phyloP scores from a whole-genome alignment of 2,329 filamentous ascomycete genomes.

The Ophiocordyceps camponoti-leonardi region DNA sequence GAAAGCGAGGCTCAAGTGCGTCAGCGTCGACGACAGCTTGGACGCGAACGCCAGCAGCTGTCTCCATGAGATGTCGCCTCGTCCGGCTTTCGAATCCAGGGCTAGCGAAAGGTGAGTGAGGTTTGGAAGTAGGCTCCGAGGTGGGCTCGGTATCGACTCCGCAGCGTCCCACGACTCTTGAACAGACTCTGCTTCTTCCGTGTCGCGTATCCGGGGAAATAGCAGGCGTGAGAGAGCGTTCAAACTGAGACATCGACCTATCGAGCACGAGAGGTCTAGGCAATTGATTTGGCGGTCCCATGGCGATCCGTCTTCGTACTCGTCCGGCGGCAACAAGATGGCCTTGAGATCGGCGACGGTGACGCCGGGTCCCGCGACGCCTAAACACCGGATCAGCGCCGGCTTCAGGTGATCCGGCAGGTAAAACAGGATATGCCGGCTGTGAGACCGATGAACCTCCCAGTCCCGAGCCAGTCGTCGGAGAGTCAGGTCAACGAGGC shows the following conservation, averaged over 20 bases:
- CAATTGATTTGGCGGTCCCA: conserved; percentile 22
- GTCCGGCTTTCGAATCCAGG: conserved; percentile 15
- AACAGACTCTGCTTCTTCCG: conserved; percentile 9
- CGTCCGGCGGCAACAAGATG: conserved; percentile 19
- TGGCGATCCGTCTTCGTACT: conserved; percentile 7
- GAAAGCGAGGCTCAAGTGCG: conserved; percentile 42
- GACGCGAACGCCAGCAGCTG: conserved; percentile 36
- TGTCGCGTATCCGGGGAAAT: conserved; percentile 17
- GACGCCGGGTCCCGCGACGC: conserved; percentile 24
- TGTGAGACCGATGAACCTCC: conserved; percentile 36
- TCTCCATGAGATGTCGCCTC: conserved; percentile 33
- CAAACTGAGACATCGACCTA: conserved; percentile 32
- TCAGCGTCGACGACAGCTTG: conserved; percentile 31
- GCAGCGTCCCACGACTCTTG: conserved; percentile 37
- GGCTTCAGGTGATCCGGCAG: conserved; percentile 35
- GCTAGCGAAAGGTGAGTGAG: conserved; percentile 45
- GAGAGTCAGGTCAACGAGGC: conserved; percentile 33
- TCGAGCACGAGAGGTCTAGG: conserved; percentile 35
- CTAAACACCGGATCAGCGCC: conserved; percentile 32
- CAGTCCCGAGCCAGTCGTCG: conserved; percentile 34
- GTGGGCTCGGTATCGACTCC: conserved; percentile 13
- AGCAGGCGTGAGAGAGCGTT: conserved; percentile 35
- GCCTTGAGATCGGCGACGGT: conserved; percentile 30
- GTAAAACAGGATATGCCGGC: conserved; percentile 37
- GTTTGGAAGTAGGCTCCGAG: conserved; percentile 30